These are phyloP conservation scores for Tympanopsis confertula DNA, from an alignment of 2,329 filamentous ascomycete genomes.

Conservation along the genomic window DNA sequence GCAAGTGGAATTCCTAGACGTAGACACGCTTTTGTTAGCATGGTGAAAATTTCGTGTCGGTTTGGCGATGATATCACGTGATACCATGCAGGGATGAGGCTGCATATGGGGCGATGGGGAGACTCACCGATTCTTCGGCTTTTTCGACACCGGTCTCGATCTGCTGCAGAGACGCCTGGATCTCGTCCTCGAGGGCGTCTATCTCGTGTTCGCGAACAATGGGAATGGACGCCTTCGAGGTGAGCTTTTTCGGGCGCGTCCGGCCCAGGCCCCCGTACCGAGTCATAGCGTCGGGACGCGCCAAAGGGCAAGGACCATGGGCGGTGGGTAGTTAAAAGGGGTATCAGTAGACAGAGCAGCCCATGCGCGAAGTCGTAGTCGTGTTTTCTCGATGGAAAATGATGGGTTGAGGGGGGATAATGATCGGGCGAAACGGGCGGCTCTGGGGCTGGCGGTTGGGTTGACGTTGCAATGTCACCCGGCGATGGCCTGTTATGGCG, in stretches of 20 bases:
- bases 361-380: slow-evolving; percentile 23
- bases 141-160: slow-evolving; percentile 96
- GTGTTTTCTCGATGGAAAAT: slow-evolving; percentile 23
- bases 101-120: slow-evolving; percentile 27
- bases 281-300: neutral
- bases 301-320: slow-evolving; percentile 44
- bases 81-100: neutral
- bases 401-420: slow-evolving; percentile 1
- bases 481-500: neutral
- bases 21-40: neutral
- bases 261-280: slow-evolving; percentile 52
- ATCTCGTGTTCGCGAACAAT: slow-evolving; percentile 86
- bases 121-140: slow-evolving; percentile 88
- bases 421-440: neutral
- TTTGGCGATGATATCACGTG: neutral
- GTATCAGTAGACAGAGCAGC: slow-evolving; percentile 24
- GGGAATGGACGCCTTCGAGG: slow-evolving; percentile 75
- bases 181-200: slow-evolving; percentile 75
- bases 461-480: neutral
- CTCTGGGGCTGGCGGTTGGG: neutral
- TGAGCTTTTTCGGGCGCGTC: slow-evolving; percentile 82
- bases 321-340: slow-evolving; percentile 18
- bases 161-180: slow-evolving; percentile 69
- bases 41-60: slow-evolving; percentile 1
- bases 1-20: slow-evolving; percentile 81